These are phyloP conservation scores for Rhinocladiella similis DNA, from an alignment of 2,329 filamentous ascomycete species.

Conservation along the genomic window DNA sequence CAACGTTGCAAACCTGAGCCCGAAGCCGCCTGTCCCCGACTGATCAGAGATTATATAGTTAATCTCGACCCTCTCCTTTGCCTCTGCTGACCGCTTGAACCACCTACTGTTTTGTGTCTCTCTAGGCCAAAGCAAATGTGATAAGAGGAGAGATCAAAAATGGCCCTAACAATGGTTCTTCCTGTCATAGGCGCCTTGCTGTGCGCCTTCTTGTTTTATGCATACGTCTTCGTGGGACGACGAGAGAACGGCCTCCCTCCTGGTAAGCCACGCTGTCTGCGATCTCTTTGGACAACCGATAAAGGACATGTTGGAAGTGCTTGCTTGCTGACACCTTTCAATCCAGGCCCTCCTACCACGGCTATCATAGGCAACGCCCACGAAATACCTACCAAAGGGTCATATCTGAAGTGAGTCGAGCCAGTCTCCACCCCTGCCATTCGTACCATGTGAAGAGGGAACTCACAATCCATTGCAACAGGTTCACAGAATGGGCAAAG, in stretches of 20 bases:
- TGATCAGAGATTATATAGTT: no score
- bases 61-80: no score
- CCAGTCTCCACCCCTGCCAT: not conserved
- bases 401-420: conserved; percentile 31
- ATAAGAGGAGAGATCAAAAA: not conserved
- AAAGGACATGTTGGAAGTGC: not conserved
- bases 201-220: conserved; percentile 17
- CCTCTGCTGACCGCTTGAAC: no score
- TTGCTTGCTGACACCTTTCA: not conserved
- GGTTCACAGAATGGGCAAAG: conserved; percentile 47
- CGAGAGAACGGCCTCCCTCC: conserved; percentile 26
- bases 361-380: conserved; percentile 44
- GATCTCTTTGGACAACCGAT: not conserved
- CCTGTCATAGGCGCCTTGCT: conserved; percentile 7
- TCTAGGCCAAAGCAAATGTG: no score
- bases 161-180: conserved; percentile 1
- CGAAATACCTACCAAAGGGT: conserved; percentile 37
- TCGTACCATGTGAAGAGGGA: no score
- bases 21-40: no score
- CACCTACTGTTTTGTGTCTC: no score
- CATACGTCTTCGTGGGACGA: conserved; percentile 18
- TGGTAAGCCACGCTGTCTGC: conserved; percentile 33
- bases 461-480: conserved; percentile 35
- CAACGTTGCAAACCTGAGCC: no score
- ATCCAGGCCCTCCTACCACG: conserved; percentile 12